These are phyloP conservation scores for Candida pseudofarinosa DNA, from an alignment of 805 yeast species.

Conservation along the genomic window DNA sequence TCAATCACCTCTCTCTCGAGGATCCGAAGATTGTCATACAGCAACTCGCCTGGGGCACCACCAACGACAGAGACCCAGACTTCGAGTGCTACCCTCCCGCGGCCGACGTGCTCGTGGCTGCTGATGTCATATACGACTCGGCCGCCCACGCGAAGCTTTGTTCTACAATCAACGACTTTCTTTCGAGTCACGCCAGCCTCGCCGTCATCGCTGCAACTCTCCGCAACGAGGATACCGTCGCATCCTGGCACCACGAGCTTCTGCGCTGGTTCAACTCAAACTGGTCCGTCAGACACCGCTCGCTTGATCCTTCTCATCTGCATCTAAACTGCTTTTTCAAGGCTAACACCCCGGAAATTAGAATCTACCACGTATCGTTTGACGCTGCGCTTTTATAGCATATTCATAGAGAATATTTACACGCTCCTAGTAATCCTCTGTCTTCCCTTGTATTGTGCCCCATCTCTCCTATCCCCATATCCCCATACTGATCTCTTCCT, in stretches of 20 bases:
- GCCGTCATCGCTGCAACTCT: constrained; percentile 70
- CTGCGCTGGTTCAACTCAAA: constrained; percentile 12
- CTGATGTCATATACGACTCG: constrained; percentile 85
- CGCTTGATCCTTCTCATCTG: constrained; percentile 9
- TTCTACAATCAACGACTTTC: constrained; percentile 41
- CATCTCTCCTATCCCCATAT: too few species aligned
- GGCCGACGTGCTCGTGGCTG: constrained; percentile 61
- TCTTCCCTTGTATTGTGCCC: too few species aligned
- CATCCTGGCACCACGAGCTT: constrained; percentile 28
- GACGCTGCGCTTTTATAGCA: neutral
- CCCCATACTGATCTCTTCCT: too few species aligned
- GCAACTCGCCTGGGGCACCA: constrained; percentile 56
- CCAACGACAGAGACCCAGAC: constrained; percentile 23
- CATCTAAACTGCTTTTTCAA: constrained; percentile 19
- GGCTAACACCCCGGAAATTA: constrained; percentile 22
- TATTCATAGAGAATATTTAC: too few species aligned
- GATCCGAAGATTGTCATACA: constrained; percentile 15
- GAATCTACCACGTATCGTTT: constrained; percentile 12
- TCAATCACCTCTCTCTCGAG: constrained; percentile 33
- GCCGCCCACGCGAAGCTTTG: constrained; percentile 53
- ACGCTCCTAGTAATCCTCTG: too few species aligned
- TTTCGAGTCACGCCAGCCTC: constrained; percentile 18
- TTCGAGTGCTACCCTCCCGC: constrained; percentile 27
- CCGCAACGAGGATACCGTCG: constrained; percentile 46
- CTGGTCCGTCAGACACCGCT: constrained; percentile 16